Evolutionary conservation across 441 rosid genomes (phyloP).

Genomic region (Corymbia citriodora): DNA sequence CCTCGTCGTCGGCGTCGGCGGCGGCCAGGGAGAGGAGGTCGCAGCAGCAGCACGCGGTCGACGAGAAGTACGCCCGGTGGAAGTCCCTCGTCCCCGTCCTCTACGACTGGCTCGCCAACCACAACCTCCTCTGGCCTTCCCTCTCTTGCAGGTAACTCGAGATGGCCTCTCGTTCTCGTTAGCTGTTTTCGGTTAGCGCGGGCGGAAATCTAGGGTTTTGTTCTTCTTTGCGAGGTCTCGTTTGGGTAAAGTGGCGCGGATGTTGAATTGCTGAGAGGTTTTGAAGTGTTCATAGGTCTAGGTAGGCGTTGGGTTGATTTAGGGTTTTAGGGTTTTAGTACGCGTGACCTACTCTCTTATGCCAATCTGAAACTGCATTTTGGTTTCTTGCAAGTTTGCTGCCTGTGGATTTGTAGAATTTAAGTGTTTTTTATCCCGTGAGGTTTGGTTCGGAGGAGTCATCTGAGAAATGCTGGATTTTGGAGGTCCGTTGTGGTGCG

Average conservation of each 20-base stretch:
- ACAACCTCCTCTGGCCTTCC: conserved; percentile 98
- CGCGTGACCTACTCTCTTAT: not conserved
- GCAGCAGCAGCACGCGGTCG: conserved; percentile 40
- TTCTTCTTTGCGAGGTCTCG: not conserved
- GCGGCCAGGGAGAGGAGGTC: not conserved
- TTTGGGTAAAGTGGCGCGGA: not conserved
- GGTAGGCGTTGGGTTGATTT: not conserved
- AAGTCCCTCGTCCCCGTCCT: conserved; percentile 95
- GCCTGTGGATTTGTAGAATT: not conserved
- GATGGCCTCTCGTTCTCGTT: not conserved
- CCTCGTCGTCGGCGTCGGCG: conserved; percentile 2
- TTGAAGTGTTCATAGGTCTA: not conserved
- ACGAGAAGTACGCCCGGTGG: conserved; percentile 93
- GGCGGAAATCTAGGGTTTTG: conserved; percentile 4
- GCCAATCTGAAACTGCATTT: not conserved
- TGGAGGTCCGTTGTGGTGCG: not conserved
- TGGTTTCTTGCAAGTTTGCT: not conserved
- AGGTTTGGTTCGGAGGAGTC: not conserved
- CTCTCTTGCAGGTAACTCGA: conserved; percentile 85
- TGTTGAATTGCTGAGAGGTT: not conserved
- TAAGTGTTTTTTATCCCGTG: not conserved
- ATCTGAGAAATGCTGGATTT: not conserved
- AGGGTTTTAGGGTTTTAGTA: not conserved
- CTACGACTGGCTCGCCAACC: conserved; percentile 99
- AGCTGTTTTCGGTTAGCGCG: not conserved